Base-by-base conservation (phyloP, 768 basidiomycete species). In the Kwoniella bestiolae region DNA sequence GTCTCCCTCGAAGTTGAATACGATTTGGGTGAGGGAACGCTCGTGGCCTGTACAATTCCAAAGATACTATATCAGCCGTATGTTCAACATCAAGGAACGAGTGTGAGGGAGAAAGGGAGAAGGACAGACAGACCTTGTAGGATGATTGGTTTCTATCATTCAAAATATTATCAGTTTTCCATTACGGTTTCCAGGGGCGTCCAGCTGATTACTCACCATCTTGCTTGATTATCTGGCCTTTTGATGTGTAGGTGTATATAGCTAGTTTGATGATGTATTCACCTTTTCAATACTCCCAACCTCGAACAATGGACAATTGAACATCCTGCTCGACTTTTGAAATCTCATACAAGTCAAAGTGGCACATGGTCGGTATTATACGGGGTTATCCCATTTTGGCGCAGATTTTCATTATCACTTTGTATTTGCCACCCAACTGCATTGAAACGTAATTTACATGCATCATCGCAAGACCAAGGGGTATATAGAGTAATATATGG, bases 1-100 rank as follows among this genome's bases (percentile, higher is more conserved):
- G 83, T 98, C 96, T 70, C 96, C 96, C 78, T 98, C 96, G 58
- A 85, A 82, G 83, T 97, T 99, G 86, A 92, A 98, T 84, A 92
- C 93, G 86, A 97, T 91, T 83, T 97, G 93, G 7, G 94, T 97
- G 76, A 98, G 84, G 56, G 95, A 91, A 78, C 95, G 92, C 84
- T 97, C 93, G 83, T 99, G 94, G 72, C 95, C 94, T 92, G 70
- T 14, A 44, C 4, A n/a, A 25, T 51, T 34, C 5, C 4, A 5
- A 44, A 18, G 38, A 31, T 2, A 16, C 21, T 23, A 6, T 16
- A 44, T 44, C 34, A 31, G 34, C 25, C 29, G n/a, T 41, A 28
- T 14, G 14, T 50, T 46, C 21, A 16, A 57, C 29, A 41, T 49
- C n/a, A n/a, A 51, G 45, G 52, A 21, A 23, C 52, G 26, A 34